Base-by-base conservation (phyloP, 2,329 filamentous ascomycete species). In the Fusarium temperatum region DNA sequence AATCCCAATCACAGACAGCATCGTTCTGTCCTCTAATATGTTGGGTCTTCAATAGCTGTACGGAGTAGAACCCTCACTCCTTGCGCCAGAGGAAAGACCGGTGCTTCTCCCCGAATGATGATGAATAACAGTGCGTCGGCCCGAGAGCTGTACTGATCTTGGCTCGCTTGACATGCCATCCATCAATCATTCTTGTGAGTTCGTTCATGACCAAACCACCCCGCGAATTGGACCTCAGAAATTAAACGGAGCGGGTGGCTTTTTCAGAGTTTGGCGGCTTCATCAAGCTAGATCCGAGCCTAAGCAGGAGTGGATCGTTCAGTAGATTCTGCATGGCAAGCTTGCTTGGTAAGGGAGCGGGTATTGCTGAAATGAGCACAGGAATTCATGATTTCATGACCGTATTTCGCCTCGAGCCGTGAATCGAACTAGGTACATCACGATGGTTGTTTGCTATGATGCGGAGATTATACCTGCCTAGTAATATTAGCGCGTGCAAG, bases 401-500 rank as follows among this genome's bases (percentile, higher is more conserved):
- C 35, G 22, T 13, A 41, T n/a, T 55, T 55, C 45, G 59, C 50
- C 59, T 65, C 64, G 63, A 58, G 38, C 62, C 53, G 66, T 64
- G 51, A 65, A 41, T 32, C 56, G 68, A 73, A 66, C 48, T 66
- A 32, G 28, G 45, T 6, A 30, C 48, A 76, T 69, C 75, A 72
- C 64, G 76, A 77, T 72, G 72, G 48, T 54, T 61, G 68, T 66
- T 66, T 57, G 44, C 30, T 66, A 48, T 66, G 42, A 57, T 63
- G 66, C 75, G 76, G 76, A 78, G 75, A 78, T 78, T 78, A 72
- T 62, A 53, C 60, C 72, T 55, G 61, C 55, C 65, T 61, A 44
- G 62, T 38, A 17, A 55, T 61, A 28, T 73, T 74, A 70, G 76
- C 61, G 44, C 42, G 41, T 72, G 55, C 75, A 77, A 68, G 73